Evolutionary conservation across 768 basidiomycete species (phyloP), one percentile per base, ranked within the genome.

Genomic region (Rhizopogon sp.): DNA sequence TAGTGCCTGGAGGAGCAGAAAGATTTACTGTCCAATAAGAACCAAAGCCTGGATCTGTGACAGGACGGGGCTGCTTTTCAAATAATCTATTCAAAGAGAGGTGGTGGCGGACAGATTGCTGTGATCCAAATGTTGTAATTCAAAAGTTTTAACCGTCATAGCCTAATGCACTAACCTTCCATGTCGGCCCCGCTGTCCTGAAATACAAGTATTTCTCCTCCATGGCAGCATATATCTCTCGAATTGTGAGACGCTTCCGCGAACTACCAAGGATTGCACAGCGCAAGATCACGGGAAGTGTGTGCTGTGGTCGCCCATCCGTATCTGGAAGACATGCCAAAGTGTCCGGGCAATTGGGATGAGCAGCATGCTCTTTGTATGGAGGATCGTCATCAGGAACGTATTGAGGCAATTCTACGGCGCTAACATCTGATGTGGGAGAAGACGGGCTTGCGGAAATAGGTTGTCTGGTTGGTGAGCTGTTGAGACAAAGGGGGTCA

Each of bases 11-110:
- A 11, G 89, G 88, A n/a, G 90, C 90, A 46, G 80, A 68, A 20
- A 91, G 76, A 68, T 91, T 91, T n/a, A 92, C 90, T 37, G 89
- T 90, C 90, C 90, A 92, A 65, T 92, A 91, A 10, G 89, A 91
- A 20, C 90, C 90, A 66, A 90, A 90, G 14, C 90, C 90, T 11
- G 90, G 90, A 66, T 91, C 89, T 31, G 88, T 88, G 9, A 87
- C 86, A 7, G 90, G 90, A 49, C 90, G 80, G 17, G 87, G 85
- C 61, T 90, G 87, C 49, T 88, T 80, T 67, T 92, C 90, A 63
- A 92, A 92, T 5, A 92, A 71, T 37, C 88, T 81, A 69, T 91
- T 91, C 50, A 91, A 72, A 10, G 90, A 91, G 39, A 92, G 76
- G 69, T 91, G 90, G 58, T 92, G 90, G 55, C 90, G 80, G 54